Base-by-base conservation (phyloP, 2,329 filamentous ascomycete species). In the Nannizzia gypsea region DNA sequence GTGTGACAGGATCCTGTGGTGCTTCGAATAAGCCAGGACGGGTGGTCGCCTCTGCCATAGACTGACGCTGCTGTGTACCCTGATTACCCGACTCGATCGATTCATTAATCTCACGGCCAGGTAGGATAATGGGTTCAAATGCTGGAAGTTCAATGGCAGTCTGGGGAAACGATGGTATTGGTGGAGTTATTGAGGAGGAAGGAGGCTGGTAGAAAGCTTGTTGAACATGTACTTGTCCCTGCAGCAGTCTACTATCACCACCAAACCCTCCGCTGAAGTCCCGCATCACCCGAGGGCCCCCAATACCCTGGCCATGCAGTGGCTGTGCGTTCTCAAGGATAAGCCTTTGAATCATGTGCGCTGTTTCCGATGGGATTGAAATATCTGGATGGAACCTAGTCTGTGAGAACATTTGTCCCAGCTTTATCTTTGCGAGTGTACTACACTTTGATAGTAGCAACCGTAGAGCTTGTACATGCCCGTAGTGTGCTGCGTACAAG, bases 401-500 rank as follows among this genome's bases (percentile, higher is more conserved):
- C 40, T 58, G 38, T 8, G 42, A 46, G 20, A 58, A 58, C 28
- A 44, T 34, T 22, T 31, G 36, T 2, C 17, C 36, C 24, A 58
- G 13, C 13, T 58, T 66, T 38, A 63, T 63, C 28, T 50, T 63
- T 11, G 54, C 40, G 20, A 57, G 64, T 59, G 61, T 62, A 40
- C 63, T 64, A 20, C 64, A 67, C 31, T 62, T 63, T 6, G 64
- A 59, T 5, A 75, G 63, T n/a, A 75, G 65, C n/a, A 70, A 50
- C 17, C 69, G 63, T 3, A 74, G 64, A 22, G 73, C 67, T 5
- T 70, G 67, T 3, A 67, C 63, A 61, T 75, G 73, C 15, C 71
- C 73, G 62, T 72, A 63, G 56, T 72, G 71, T 34, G 69, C 71
- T 2, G 73, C 73, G 61, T 74, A 73, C 5, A 71, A 68, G 17